These are phyloP conservation scores for Discostella stelligera DNA, from an alignment of 352 stramenopile species.

Conservation along the genomic window DNA sequence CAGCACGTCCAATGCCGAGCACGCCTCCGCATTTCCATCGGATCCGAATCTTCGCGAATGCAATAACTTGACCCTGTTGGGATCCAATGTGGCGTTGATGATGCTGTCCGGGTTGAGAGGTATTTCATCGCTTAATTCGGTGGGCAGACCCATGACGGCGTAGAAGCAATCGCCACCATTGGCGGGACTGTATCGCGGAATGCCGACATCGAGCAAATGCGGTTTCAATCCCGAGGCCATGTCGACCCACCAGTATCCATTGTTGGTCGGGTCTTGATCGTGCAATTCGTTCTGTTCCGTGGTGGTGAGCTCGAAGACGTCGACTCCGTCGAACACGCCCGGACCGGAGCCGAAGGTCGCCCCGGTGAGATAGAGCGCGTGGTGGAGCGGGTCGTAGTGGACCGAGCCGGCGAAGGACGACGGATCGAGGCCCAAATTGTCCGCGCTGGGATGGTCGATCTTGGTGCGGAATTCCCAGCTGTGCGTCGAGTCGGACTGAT, in stretches of 20 bases:
- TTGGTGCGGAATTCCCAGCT: slow-evolving; percentile 14
- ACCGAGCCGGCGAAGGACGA: slow-evolving; percentile 36
- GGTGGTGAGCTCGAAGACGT: slow-evolving; percentile 22
- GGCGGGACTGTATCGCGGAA: slow-evolving; percentile 22
- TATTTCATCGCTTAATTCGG: not conserved
- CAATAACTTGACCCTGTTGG: slow-evolving; percentile 23
- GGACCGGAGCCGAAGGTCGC: slow-evolving; percentile 21
- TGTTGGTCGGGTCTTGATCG: slow-evolving; percentile 1
- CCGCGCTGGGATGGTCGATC: not conserved
- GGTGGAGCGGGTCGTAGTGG: slow-evolving; percentile 50
- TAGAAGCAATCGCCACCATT: slow-evolving; percentile 49
- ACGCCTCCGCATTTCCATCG: slow-evolving; percentile 21
- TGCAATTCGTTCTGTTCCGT: slow-evolving; percentile 23
- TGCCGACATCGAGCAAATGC: slow-evolving; percentile 29
- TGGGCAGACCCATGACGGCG: slow-evolving; percentile 41
- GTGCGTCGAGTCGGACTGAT: slow-evolving; percentile 48
- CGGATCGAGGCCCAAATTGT: slow-evolving; percentile 22
- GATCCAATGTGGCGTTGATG: not conserved
- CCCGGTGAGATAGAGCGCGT: slow-evolving; percentile 46
- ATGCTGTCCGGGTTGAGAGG: not conserved
- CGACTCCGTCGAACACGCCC: slow-evolving; percentile 37
- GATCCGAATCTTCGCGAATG: slow-evolving; percentile 48
- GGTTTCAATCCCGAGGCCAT: slow-evolving; percentile 26
- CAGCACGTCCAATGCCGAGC: slow-evolving; percentile 43
- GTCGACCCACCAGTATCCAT: slow-evolving; percentile 36